Evolutionary conservation across 805 yeast genomes (phyloP).

Genomic region (Kodamaea laetipori): DNA sequence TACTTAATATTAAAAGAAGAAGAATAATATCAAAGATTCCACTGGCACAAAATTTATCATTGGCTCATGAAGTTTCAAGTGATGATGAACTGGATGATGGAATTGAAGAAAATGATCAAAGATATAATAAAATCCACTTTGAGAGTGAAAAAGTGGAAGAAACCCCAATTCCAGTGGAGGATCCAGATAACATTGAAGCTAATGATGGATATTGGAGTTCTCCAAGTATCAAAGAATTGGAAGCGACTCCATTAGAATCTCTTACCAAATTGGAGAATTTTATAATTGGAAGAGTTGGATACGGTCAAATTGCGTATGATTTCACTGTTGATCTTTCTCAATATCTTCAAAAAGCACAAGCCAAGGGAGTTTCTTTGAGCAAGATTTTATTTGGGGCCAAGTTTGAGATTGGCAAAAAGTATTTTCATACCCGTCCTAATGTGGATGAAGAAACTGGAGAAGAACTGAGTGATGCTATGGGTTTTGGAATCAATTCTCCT

Average conservation of each 20-base stretch:
- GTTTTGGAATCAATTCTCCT: conserved; percentile 74
- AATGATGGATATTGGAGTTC: conserved; percentile 68
- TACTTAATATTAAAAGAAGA: conserved; percentile 36
- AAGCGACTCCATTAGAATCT: conserved; percentile 45
- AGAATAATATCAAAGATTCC: conserved; percentile 19
- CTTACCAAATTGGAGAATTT: conserved; percentile 61
- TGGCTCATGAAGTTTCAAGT: conserved; percentile 10
- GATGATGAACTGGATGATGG: conserved; percentile 26
- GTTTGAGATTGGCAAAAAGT: conserved; percentile 38
- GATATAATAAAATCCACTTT: conserved; percentile 6
- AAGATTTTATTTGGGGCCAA: conserved; percentile 40
- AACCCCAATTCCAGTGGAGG: conserved; percentile 4
- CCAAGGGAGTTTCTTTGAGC: conserved; percentile 39
- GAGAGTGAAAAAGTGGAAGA: conserved; percentile 16
- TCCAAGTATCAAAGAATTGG: conserved; percentile 58
- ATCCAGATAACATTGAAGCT: conserved; percentile 10
- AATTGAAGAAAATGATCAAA: conserved; percentile 21
- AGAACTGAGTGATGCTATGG: conserved; percentile 55
- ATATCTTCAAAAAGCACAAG: conserved; percentile 43
- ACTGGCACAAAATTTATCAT: conserved; percentile 16
- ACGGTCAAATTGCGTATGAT: conserved; percentile 67
- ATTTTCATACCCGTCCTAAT: conserved; percentile 11
- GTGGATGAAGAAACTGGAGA: conserved; percentile 36
- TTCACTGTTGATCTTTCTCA: conserved; percentile 69
- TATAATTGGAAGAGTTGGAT: conserved; percentile 65